Evolutionary conservation across 2,329 filamentous ascomycete species (phyloP).

Genomic region (Alternaria sp.): DNA sequence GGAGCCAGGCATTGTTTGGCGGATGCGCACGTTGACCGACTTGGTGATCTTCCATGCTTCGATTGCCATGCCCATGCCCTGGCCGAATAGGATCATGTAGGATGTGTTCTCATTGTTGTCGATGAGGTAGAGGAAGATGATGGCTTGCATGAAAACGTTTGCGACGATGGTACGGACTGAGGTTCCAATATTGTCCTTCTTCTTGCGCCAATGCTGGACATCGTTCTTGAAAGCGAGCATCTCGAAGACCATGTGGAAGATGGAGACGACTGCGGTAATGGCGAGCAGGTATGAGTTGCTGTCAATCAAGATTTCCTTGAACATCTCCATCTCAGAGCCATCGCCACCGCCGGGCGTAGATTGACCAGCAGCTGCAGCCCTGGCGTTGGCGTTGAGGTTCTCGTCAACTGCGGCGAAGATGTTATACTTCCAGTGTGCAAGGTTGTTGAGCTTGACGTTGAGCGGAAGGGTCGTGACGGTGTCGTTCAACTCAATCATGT

Average conservation of each 20-base stretch:
- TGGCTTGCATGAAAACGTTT: conserved; percentile 95
- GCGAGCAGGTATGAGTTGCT: conserved; percentile 90
- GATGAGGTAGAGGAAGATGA: conserved; percentile 95
- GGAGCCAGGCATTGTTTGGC: conserved; percentile 70
- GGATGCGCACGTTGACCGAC: conserved; percentile 84
- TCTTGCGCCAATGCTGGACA: conserved; percentile 97
- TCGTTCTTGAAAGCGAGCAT: conserved; percentile 96
- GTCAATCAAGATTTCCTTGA: conserved; percentile 94
- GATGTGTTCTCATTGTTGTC: conserved; percentile 98
- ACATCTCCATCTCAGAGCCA: conserved; percentile 92
- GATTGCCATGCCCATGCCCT: conserved; percentile 81
- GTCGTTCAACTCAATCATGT: conserved; percentile 91
- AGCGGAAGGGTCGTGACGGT: conserved; percentile 83
- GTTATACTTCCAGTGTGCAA: conserved; percentile 88
- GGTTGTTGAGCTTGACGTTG: conserved; percentile 81
- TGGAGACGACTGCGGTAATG: conserved; percentile 81
- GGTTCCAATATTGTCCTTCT: conserved; percentile 98
- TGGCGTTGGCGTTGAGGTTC: conserved; percentile 81
- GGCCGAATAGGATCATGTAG: conserved; percentile 97
- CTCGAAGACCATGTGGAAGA: conserved; percentile 94
- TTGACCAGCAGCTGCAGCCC: conserved; percentile 75
- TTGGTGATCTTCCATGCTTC: conserved; percentile 97
- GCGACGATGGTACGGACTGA: conserved; percentile 94
- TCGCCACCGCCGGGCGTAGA: conserved; percentile 79
- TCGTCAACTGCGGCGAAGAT: conserved; percentile 84